A percentile compares a stretch with the other conserved stretches of the same genome.
Evolutionary conservation across 352 stramenopile species (phyloP).

Genomic region (Lagenidium giganteum): DNA sequence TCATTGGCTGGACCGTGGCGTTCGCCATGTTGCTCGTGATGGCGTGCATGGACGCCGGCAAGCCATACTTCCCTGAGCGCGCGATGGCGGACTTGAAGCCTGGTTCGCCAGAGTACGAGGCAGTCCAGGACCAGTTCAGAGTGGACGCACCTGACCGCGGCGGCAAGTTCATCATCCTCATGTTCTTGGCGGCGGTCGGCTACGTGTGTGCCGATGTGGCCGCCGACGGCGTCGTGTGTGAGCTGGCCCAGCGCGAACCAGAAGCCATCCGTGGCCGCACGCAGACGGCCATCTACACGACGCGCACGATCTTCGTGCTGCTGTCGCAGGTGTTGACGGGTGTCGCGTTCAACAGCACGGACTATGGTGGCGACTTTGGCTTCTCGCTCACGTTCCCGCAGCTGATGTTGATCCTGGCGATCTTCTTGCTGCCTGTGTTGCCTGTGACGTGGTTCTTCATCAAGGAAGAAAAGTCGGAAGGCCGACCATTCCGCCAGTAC

Average conservation of each 20-base stretch:
- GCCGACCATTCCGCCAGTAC: slow-evolving; percentile 8
- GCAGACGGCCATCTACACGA: slow-evolving; percentile 43
- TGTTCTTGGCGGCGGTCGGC: slow-evolving; percentile 42
- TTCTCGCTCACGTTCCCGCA: slow-evolving; percentile 39
- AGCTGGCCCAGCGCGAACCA: slow-evolving; percentile 49
- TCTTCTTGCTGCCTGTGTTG: slow-evolving; percentile 14
- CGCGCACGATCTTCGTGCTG: slow-evolving; percentile 36
- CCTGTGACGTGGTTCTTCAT: slow-evolving; percentile 16
- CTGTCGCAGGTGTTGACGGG: slow-evolving; percentile 31
- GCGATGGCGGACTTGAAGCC: no score
- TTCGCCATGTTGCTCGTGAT: no score
- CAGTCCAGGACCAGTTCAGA: no score
- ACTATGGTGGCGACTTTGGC: slow-evolving; percentile 44
- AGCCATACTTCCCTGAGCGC: no score
- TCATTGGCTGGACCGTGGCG: no score
- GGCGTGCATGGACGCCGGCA: no score
- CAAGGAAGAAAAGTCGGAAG: slow-evolving; percentile 15
- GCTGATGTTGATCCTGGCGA: slow-evolving; percentile 39
- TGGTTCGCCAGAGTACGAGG: no score
- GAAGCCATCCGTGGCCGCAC: slow-evolving; percentile 44
- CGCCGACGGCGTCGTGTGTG: slow-evolving; percentile 44
- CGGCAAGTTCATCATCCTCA: slow-evolving; percentile 52
- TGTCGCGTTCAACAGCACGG: slow-evolving; percentile 44
- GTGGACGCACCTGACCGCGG: no score
- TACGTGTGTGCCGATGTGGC: slow-evolving; percentile 46